Percentiles rank a stretch among this genome's conserved stretches.
These are phyloP conservation scores for Fraxinus baroniana DNA, from an alignment of 305 asterid species.

Conservation along the genomic window DNA sequence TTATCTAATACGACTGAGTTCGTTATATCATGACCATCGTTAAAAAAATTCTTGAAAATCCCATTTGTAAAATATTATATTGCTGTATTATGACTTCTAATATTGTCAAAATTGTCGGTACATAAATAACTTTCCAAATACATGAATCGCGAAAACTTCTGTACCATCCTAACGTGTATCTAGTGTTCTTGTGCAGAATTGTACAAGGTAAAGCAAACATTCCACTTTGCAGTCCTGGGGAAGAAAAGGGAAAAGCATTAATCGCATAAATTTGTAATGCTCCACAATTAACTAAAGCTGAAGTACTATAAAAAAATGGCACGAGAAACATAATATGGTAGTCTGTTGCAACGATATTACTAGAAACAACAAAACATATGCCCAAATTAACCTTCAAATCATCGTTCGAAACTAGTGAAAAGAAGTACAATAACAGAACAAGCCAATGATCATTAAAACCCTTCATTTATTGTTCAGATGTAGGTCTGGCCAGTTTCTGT, in stretches of 20 bases:
- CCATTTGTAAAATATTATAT: conserved; percentile 6
- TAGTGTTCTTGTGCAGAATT: conserved; percentile 23
- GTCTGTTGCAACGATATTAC: background rate
- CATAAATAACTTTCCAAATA: conserved; percentile 25
- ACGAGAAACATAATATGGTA: background rate
- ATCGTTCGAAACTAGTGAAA: background rate
- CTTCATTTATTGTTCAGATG: background rate
- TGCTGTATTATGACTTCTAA: conserved; percentile 19
- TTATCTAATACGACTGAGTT: conserved; percentile 9
- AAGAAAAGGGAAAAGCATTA: conserved; percentile 7
- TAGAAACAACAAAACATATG: background rate
- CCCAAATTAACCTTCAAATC: background rate
- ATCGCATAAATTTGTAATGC: conserved; percentile 7
- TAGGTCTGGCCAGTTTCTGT: background rate
- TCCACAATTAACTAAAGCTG: background rate
- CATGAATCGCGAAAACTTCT: conserved; percentile 20
- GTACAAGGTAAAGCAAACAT: conserved; percentile 19
- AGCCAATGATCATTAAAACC: background rate
- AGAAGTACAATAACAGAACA: background rate
- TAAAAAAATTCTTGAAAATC: background rate
- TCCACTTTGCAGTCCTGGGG: conserved; percentile 29
- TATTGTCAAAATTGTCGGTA: conserved; percentile 25
- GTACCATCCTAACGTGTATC: conserved; percentile 32
- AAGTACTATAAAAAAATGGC: background rate
- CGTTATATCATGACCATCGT: background rate